Percentiles rank a stretch among this genome's conserved stretches.
These are phyloP conservation scores for Debaryomycetaceae sp. DNA, from an alignment of 1,139 yeast genomes.

Conservation along the genomic window DNA sequence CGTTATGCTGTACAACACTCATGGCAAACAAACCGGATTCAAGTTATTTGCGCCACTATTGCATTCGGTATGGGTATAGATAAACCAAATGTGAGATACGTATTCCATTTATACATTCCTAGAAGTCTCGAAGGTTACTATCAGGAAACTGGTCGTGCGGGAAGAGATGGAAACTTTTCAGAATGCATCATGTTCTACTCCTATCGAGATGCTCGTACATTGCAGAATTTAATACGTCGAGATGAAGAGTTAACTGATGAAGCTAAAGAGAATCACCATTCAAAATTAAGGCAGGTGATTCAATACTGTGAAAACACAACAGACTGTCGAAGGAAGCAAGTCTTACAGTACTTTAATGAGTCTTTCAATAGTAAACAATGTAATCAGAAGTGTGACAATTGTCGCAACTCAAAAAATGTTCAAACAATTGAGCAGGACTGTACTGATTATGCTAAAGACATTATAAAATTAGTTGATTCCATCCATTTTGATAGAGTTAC, in stretches of 20 bases:
- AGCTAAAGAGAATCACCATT: conserved; percentile 74
- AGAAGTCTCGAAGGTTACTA: conserved; percentile 92
- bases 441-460: conserved; percentile 58
- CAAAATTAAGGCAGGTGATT: conserved; percentile 76
- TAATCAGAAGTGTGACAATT: conserved; percentile 78
- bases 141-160: conserved; percentile 99
- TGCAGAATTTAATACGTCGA: conserved; percentile 73
- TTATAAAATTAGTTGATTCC: conserved; percentile 55
- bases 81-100: conserved; percentile 91
- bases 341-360: conserved; percentile 86
- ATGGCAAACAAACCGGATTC: conserved; percentile 77
- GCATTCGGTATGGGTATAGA: conserved; percentile 99
- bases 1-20: conserved; percentile 63
- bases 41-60: conserved; percentile 91
- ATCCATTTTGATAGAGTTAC: conserved; percentile 66
- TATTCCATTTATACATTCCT: conserved; percentile 85
- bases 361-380: conserved; percentile 67
- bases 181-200: conserved; percentile 81
- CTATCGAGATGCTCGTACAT: conserved; percentile 69
- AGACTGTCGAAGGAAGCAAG: conserved; percentile 88
- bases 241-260: conserved; percentile 64
- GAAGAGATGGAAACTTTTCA: conserved; percentile 83
- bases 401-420: conserved; percentile 49
- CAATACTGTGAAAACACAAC: conserved; percentile 89
- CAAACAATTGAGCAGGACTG: conserved; percentile 59